A percentile compares a stretch with the other conserved stretches of the same genome.
These are phyloP conservation scores for Astragalus glycyphyllos DNA, from an alignment of 306 rosid species.

Conservation along the genomic window DNA sequence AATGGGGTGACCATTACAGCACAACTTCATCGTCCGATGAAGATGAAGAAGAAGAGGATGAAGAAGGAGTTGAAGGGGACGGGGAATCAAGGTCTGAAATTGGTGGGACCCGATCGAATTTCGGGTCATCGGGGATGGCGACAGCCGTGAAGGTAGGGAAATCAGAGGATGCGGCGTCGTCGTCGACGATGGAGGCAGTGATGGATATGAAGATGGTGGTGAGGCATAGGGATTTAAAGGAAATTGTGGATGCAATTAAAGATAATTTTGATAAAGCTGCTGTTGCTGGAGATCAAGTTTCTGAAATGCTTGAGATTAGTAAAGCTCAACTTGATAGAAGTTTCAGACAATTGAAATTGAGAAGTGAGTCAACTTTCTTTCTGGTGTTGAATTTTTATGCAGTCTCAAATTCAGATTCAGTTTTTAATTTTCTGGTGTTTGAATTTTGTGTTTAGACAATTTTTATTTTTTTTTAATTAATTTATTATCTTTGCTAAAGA, in stretches of 20 bases:
- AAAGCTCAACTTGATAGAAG: slow-evolving; percentile 90
- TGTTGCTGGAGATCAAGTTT: slow-evolving; percentile 75
- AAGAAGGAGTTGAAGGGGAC: slow-evolving; percentile 49
- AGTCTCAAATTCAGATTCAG: too few species aligned
- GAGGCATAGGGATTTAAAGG: slow-evolving; percentile 88
- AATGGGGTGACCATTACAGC: slow-evolving; percentile 95
- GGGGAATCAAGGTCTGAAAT: slow-evolving; percentile 73
- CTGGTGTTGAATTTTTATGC: too few species aligned
- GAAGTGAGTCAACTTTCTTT: slow-evolving; percentile 47
- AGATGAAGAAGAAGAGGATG: slow-evolving; percentile 32
- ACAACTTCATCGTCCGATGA: slow-evolving; percentile 70
- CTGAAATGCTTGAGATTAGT: slow-evolving; percentile 84
- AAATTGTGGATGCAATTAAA: slow-evolving; percentile 81
- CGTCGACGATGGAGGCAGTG: slow-evolving; percentile 52
- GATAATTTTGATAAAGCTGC: slow-evolving; percentile 89
- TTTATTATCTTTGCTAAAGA: neutral
- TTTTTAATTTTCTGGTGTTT: neutral
- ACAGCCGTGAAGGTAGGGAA: slow-evolving; percentile 29
- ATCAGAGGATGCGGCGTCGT: slow-evolving; percentile 40
- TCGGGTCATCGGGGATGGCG: slow-evolving; percentile 54
- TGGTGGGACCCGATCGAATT: slow-evolving; percentile 73
- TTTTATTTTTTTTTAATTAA: slow-evolving; percentile 12
- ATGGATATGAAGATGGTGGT: slow-evolving; percentile 89
- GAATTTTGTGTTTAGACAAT: neutral
- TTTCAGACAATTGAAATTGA: slow-evolving; percentile 85